Conservation (phyloP, 306 rosid genomes). For the Vigna reflexopilosa region DNA sequence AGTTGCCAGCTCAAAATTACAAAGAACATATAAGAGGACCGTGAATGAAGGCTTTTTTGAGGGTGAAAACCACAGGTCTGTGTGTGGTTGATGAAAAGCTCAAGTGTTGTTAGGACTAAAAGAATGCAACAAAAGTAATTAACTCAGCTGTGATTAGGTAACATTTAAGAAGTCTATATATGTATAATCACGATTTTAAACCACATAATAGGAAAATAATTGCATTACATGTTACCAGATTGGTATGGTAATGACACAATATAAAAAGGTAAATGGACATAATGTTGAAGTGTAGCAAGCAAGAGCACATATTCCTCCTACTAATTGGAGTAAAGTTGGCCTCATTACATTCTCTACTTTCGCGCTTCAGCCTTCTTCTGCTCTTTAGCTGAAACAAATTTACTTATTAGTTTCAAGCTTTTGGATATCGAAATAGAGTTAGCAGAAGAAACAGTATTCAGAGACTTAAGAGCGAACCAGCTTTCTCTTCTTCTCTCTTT, state of each 20-base stretch:
- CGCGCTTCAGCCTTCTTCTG: conserved; percentile 81
- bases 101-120: background rate
- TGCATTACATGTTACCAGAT: conserved; percentile 46
- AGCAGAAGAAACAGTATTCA: conserved; percentile 14
- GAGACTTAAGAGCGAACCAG: conserved; percentile 56
- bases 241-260: conserved; percentile 30
- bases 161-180: background rate
- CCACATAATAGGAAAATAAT: conserved; percentile 37
- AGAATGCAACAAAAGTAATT: background rate
- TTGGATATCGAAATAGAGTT: conserved; percentile 1
- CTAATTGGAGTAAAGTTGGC: conserved; percentile 39
- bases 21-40: background rate
- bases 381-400: conserved; percentile 68
- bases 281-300: conserved; percentile 32
- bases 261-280: conserved; percentile 46
- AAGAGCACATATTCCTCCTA: conserved; percentile 44
- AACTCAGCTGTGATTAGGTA: background rate
- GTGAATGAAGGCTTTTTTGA: background rate
- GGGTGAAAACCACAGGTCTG: background rate
- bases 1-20: background rate
- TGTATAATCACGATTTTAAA: conserved; percentile 35
- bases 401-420: conserved; percentile 34
- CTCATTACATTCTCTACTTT: conserved; percentile 49
- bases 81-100: background rate
- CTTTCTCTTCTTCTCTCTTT: conserved; percentile 86